phyloP scores from a whole-genome alignment of 2,329 filamentous ascomycete genomes.

The Penicillium fuscoglaucum region DNA sequence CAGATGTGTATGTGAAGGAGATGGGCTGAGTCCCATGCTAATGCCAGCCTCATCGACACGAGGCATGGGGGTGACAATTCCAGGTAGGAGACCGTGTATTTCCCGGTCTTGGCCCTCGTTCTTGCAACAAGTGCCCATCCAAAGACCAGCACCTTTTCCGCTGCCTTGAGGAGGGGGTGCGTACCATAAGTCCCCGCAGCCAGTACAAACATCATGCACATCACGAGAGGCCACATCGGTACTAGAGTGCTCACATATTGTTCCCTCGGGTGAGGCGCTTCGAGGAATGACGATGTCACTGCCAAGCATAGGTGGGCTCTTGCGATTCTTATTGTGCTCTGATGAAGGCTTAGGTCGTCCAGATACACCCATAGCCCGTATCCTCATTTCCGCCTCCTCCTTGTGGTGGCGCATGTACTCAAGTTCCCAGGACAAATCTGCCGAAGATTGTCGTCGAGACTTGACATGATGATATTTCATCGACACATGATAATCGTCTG shows the following conservation, averaged over 20 bases:
- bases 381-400: conserved; percentile 58
- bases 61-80: conserved; percentile 31
- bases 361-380: conserved; percentile 37
- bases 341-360: conserved; percentile 37
- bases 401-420: conserved; percentile 78
- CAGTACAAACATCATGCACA: conserved; percentile 51
- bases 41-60: conserved; percentile 15
- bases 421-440: conserved; percentile 67
- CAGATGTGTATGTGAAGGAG: conserved; percentile 1
- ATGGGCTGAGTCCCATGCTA: conserved; percentile 3
- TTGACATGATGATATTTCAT: conserved; percentile 30
- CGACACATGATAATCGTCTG: conserved; percentile 31
- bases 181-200: conserved; percentile 69
- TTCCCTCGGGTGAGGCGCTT: conserved; percentile 80
- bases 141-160: conserved; percentile 40
- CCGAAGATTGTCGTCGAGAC: conserved; percentile 46
- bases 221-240: conserved; percentile 54
- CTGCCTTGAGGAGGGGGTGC: conserved; percentile 61
- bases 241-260: conserved; percentile 78
- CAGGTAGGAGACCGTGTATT: conserved; percentile 17
- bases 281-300: conserved; percentile 75
- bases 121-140: conserved; percentile 45
- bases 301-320: conserved; percentile 83
- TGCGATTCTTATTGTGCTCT: conserved; percentile 58
- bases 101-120: conserved; percentile 16